Evolutionary conservation across 1,284 basidiomycete genomes (phyloP), one percentile per base, ranked within the genome.

Genomic region (Trichosporon coremiiforme): DNA sequence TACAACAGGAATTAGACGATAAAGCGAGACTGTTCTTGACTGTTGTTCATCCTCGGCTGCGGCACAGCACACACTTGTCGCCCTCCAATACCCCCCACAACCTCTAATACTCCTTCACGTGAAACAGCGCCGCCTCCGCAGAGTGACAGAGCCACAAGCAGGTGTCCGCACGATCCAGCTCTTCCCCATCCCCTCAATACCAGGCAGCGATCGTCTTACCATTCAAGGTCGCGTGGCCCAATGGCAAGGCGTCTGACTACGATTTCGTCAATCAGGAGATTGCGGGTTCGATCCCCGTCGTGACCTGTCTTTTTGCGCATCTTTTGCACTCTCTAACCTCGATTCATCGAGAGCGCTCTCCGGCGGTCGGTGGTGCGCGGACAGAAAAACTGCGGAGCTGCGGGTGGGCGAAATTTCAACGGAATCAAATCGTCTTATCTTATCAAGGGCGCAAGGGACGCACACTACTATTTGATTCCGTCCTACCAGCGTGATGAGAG

Each of bases 231-330:
- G 57, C 57, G 57, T 60, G 57, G 57, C 57, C 57, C 57, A 60
- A 60, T 60, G 57, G 57, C 57, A 60, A 60, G 57, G 57, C 57
- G 57, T 60, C 29, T 60, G 57, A 60, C 57, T 60, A 60, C 57
- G 57, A 60, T 35, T 60, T 29, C 25, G 53, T 29, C 12, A 25
- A 60, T 60, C 57, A 60, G 29, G 57, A 60, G 57, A 60, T 60
- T 60, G 57, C 57, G 57, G 57, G 57, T 60, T 60, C 57, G 57
- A 60, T 60, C 57, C 57, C 57, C 57, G 57, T 60, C 57, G 57
- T 60, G 57, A 60, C 57, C 57, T 60, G 3, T 45, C 41, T 45
- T 45, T 45, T 45, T 45, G 13, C 6, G 6, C 17, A 7, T 22
- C 31, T 35, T 60, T 60, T 57, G 45, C 45, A 47, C n/a, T 47